Conservation (phyloP, 2,329 filamentous ascomycete species). For the Apiospora koreana region DNA sequence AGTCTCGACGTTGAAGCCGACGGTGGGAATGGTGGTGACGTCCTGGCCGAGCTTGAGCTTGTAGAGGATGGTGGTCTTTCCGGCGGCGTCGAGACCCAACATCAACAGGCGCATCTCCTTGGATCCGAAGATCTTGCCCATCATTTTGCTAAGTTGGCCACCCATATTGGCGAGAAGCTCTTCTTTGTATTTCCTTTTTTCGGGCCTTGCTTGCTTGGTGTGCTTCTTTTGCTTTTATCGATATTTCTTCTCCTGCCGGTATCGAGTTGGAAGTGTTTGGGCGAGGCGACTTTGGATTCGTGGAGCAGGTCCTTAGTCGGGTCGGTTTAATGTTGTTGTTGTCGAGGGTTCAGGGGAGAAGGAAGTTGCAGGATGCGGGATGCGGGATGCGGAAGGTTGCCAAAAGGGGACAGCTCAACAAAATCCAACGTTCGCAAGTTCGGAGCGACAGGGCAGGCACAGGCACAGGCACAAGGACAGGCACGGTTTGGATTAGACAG, state of each 20-base stretch:
- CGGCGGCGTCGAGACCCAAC: constrained; percentile 95
- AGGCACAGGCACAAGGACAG: not conserved
- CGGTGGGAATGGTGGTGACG: constrained; percentile 96
- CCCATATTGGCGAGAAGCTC: constrained; percentile 66
- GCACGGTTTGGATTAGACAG: not conserved
- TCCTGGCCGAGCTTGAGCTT: constrained; percentile 98
- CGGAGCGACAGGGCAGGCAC: not conserved
- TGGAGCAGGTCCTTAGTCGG: not conserved
- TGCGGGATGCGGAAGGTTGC: constrained; percentile 1
- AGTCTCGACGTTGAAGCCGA: constrained; percentile 99
- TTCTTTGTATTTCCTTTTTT: not conserved
- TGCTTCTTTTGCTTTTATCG: not conserved
- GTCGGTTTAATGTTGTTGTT: not conserved
- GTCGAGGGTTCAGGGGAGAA: constrained; percentile 1
- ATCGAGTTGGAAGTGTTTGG: not conserved
- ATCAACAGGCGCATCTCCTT: constrained; percentile 99
- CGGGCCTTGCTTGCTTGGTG: not conserved
- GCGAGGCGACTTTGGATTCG: not conserved
- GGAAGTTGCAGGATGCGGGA: not conserved
- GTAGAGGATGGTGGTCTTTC: constrained; percentile 99
- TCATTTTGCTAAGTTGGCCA: constrained; percentile 90
- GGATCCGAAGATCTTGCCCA: constrained; percentile 98
- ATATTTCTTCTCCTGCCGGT: not conserved
- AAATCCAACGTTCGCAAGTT: not conserved
- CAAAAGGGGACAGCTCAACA: not conserved